A percentile compares a stretch with the other conserved stretches of the same genome.
These are phyloP conservation scores for Candida mattraensis DNA, from an alignment of 805 yeast species.

Conservation along the genomic window DNA sequence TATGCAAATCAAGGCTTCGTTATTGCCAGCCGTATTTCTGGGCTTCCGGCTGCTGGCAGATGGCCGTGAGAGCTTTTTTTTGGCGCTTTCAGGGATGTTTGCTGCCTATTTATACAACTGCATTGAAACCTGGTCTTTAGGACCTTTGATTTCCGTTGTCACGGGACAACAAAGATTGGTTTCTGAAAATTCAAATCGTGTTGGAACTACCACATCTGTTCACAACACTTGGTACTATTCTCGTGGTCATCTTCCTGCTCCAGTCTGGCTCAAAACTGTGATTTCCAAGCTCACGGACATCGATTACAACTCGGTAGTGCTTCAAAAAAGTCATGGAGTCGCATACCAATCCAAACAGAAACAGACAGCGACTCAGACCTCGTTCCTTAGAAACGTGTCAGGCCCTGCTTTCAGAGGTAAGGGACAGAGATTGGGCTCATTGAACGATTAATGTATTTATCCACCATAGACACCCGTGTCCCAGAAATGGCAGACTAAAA, in stretches of 20 bases:
- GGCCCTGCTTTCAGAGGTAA: conserved; percentile 35
- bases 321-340: conserved; percentile 26
- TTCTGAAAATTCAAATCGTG: conserved; percentile 25
- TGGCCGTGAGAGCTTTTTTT: conserved; percentile 41
- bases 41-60: conserved; percentile 46
- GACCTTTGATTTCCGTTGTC: conserved; percentile 39
- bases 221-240: conserved; percentile 41
- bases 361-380: conserved; percentile 9
- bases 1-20: conserved; percentile 55
- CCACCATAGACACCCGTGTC: no score
- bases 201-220: conserved; percentile 29
- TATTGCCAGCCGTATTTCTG: conserved; percentile 45
- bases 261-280: conserved; percentile 40
- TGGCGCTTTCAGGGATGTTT: conserved; percentile 48
- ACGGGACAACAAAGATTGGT: conserved; percentile 31
- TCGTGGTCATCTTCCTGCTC: conserved; percentile 59
- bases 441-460: conserved; percentile 6
- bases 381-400: conserved; percentile 19
- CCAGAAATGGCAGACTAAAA: no score
- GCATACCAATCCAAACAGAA: conserved; percentile 17
- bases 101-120: conserved; percentile 64
- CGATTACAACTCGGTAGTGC: conserved; percentile 31
- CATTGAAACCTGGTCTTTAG: conserved; percentile 55
- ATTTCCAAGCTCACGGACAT: conserved; percentile 33
- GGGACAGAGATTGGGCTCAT: conserved; percentile 39